Evolutionary conservation across 345 rosid genomes (phyloP), one percentile per base, ranked within the genome.

Genomic region (Gossypium rotundifolium): DNA sequence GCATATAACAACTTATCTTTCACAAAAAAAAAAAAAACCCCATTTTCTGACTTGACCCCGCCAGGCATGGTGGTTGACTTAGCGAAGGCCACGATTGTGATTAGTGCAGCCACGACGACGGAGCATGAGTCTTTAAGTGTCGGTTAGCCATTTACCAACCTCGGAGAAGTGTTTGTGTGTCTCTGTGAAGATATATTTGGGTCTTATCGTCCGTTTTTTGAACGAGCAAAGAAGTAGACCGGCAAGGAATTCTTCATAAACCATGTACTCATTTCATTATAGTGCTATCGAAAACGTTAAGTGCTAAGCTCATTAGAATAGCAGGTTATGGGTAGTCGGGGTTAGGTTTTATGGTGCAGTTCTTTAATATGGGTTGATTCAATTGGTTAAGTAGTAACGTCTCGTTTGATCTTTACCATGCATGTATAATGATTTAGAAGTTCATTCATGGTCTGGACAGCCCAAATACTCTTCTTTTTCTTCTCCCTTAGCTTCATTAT

Each of bases 31-130:
- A n/a, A n/a, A 85, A 88, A 2, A 82, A 79, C 14, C 83, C 87
- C 83, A 4, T 18, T 79, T 0, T 51, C 65, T 2, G 73, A 48
- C 12, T 29, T 53, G 46, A 67, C 45, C 1, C 85, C 84, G 2
- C 85, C 87, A 0, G 87, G 85, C 13, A 87, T 80, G 17, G 85
- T 60, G 14, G 84, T 13, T 17, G 89, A 33, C 75, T n/a, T 76
- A 25, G 89, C 85, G 4, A 87, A 88, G 42, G 88, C 87, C 20
- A 85, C 89, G 0, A 88, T 83, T 20, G 88, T 85, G 1, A 85
- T 83, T 73, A 88, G 84, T 25, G 88, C 89, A 0, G 87, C 88
- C 75, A 85, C 88, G 1, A 84, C 84, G 0, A 84, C 84, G 0
- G 88, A 85, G 79, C 88, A 87, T 8, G 89, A 85, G 9, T 84